These are phyloP conservation scores for Metschnikowia noctiluminum DNA, from an alignment of 805 yeast species.

Conservation along the genomic window DNA sequence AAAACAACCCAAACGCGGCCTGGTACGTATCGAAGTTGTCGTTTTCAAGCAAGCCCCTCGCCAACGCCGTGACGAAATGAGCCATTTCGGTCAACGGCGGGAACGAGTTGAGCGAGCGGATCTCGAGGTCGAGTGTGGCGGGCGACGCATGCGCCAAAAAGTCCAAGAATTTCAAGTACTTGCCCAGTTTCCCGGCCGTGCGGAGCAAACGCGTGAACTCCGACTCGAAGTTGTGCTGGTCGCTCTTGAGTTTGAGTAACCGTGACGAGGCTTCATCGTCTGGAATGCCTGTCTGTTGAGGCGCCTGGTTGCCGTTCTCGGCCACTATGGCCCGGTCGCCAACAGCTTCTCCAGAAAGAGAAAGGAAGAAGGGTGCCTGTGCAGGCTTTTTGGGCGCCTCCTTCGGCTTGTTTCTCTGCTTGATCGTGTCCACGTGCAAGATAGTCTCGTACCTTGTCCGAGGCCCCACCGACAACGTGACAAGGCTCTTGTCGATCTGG, in stretches of 20 bases:
- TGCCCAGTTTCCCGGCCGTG: constrained; percentile 39
- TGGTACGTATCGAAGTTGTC: constrained; percentile 72
- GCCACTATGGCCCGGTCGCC: constrained; percentile 64
- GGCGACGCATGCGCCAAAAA: constrained; percentile 66
- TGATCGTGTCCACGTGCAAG: constrained; percentile 77
- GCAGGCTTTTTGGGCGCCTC: constrained; percentile 86
- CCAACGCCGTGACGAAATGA: constrained; percentile 64
- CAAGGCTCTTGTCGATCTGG: constrained; percentile 59
- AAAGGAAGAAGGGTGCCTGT: constrained; percentile 75
- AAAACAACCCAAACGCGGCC: constrained; percentile 72
- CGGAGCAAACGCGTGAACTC: constrained; percentile 66
- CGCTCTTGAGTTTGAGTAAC: constrained; percentile 31
- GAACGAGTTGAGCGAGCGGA: constrained; percentile 67
- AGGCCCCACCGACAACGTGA: constrained; percentile 77
- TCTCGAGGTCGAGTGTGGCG: constrained; percentile 77
- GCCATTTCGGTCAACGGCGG: constrained; percentile 68
- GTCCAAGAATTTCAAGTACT: constrained; percentile 50
- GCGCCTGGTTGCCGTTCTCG: constrained; percentile 26
- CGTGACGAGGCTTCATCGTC: constrained; percentile 26
- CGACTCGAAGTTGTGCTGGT: constrained; percentile 60
- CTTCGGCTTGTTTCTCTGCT: constrained; percentile 81
- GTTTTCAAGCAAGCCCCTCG: constrained; percentile 53
- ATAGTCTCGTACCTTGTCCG: constrained; percentile 76
- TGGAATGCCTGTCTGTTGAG: not conserved
- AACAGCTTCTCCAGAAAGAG: constrained; percentile 59